Conservation (phyloP, 1,139 yeast genomes). For the Nakaseomyces nivariensis region DNA sequence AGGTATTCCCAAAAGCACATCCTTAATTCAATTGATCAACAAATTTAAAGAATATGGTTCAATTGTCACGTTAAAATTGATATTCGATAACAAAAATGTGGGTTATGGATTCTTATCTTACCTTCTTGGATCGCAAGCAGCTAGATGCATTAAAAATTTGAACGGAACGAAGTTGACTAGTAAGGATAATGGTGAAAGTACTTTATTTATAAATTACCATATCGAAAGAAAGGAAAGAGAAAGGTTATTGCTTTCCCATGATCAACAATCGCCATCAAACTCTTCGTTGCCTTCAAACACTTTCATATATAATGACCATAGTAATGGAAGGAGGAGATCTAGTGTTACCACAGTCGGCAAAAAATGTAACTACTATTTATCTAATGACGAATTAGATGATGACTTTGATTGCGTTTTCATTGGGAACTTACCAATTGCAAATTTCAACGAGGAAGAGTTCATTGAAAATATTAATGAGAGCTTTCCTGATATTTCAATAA, state of each 20-base stretch:
- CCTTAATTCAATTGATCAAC: constrained; percentile 32
- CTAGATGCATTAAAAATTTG: constrained; percentile 35
- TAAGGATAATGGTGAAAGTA: constrained; percentile 31
- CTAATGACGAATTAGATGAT: constrained; percentile 15
- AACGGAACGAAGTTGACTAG: constrained; percentile 27
- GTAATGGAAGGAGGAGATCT: not conserved
- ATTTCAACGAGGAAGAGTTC: constrained; percentile 10
- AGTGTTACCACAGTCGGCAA: not conserved
- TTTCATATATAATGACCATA: not conserved
- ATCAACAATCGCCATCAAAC: constrained; percentile 12
- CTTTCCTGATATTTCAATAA: constrained; percentile 14
- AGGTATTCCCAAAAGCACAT: constrained; percentile 37
- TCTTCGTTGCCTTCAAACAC: not conserved
- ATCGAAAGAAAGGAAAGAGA: constrained; percentile 43
- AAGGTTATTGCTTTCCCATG: constrained; percentile 24
- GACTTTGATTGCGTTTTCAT: constrained; percentile 26
- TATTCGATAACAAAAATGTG: constrained; percentile 33
- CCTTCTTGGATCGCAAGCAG: constrained; percentile 34
- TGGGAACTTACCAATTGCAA: constrained; percentile 23
- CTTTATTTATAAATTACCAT: constrained; percentile 40
- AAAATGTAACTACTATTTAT: not conserved
- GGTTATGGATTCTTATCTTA: constrained; percentile 43
- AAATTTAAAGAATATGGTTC: constrained; percentile 37
- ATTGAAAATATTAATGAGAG: constrained; percentile 9
- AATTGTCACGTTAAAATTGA: constrained; percentile 37